These are phyloP conservation scores for Scheffersomyces coipomensis DNA, from an alignment of 805 yeast species.

Conservation along the genomic window DNA sequence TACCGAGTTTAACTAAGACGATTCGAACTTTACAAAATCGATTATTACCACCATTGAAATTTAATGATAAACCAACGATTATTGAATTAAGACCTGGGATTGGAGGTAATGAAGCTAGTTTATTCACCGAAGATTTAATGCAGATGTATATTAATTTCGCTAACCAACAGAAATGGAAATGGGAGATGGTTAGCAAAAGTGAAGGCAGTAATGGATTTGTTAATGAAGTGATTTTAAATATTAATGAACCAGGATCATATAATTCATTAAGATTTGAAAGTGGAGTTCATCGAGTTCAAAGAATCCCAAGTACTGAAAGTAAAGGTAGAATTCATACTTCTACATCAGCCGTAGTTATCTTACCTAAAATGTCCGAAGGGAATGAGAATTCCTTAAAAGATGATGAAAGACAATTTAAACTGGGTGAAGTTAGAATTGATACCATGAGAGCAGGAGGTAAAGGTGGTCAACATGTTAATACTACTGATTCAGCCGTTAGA, in stretches of 20 bases:
- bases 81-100: slow-evolving; percentile 92
- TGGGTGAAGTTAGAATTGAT: slow-evolving; percentile 88
- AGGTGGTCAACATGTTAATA: slow-evolving; percentile 98
- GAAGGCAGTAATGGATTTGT: slow-evolving; percentile 63
- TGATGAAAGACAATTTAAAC: slow-evolving; percentile 70
- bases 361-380: slow-evolving; percentile 74
- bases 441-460: slow-evolving; percentile 98
- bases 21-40: slow-evolving; percentile 50
- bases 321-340: slow-evolving; percentile 95
- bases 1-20: slow-evolving; percentile 44
- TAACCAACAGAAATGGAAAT: slow-evolving; percentile 63
- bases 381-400: slow-evolving; percentile 42
- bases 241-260: slow-evolving; percentile 78
- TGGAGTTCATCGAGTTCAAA: slow-evolving; percentile 94
- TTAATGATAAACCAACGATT: slow-evolving; percentile 73
- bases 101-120: slow-evolving; percentile 91
- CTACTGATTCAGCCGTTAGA: slow-evolving; percentile 95
- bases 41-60: slow-evolving; percentile 74
- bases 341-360: slow-evolving; percentile 91
- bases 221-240: slow-evolving; percentile 68
- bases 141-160: slow-evolving; percentile 81
- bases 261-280: slow-evolving; percentile 76
- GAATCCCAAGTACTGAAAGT: slow-evolving; percentile 90
- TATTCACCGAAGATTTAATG: slow-evolving; percentile 78
- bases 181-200: slow-evolving; percentile 54